Evolutionary conservation across 2,329 filamentous ascomycete genomes (phyloP).

Genomic region (Aspergillus brunneoviolaceus): DNA sequence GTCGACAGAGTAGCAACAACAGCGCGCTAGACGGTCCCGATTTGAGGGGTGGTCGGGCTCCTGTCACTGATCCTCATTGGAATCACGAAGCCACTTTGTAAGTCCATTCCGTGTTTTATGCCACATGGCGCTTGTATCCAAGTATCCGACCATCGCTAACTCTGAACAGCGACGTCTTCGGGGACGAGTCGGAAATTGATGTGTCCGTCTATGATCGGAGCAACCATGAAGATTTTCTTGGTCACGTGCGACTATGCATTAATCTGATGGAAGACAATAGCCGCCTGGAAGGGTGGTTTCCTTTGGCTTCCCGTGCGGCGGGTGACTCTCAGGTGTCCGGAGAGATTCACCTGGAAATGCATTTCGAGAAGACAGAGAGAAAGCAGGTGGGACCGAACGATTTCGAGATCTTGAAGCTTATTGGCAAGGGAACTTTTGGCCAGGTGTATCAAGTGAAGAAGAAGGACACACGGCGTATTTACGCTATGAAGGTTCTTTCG

Average conservation of each 20-base stretch:
- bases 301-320: slow-evolving; percentile 74
- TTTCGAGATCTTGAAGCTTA: slow-evolving; percentile 92
- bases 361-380: slow-evolving; percentile 83
- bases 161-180: slow-evolving; percentile 76
- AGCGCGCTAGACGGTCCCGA: slow-evolving; percentile 69
- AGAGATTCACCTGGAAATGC: slow-evolving; percentile 83
- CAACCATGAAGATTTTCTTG: slow-evolving; percentile 84
- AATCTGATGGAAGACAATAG: slow-evolving; percentile 66
- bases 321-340: slow-evolving; percentile 76
- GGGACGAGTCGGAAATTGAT: slow-evolving; percentile 84
- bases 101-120: slow-evolving; percentile 41
- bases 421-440: slow-evolving; percentile 96
- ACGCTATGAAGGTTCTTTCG: slow-evolving; percentile 98
- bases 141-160: not conserved
- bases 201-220: slow-evolving; percentile 89
- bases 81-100: slow-evolving; percentile 95
- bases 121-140: not conserved
- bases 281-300: slow-evolving; percentile 80
- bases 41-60: slow-evolving; percentile 55
- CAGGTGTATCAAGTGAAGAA: slow-evolving; percentile 98
- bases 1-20: slow-evolving; percentile 93
- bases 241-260: slow-evolving; percentile 81
- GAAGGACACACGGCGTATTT: slow-evolving; percentile 92
- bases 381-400: slow-evolving; percentile 92
- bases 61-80: slow-evolving; percentile 85